Base-by-base conservation (phyloP, 2,329 filamentous ascomycete genomes). In the Teratosphaeria viscida region DNA sequence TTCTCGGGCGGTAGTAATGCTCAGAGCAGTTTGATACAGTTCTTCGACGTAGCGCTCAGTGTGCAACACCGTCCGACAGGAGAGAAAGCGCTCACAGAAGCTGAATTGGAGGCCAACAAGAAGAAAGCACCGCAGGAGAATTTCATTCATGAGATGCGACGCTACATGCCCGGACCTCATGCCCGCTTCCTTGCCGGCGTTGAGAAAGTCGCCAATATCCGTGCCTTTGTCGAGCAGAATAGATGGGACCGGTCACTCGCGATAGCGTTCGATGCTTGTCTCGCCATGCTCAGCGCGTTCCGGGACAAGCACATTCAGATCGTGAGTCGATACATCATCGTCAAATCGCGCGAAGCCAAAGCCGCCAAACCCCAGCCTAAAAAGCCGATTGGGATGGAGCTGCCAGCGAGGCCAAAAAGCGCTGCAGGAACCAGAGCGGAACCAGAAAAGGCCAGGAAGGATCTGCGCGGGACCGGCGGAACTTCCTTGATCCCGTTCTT, bases 301-400 rank as follows among this genome's bases (percentile, higher is more conserved):
- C 86, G 92, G 61, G 92, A 96, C 75, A 95, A 92, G 73, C 94
- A 99, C 73, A 96, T 99, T 68, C 89, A 90, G 72, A 92, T 99
- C 67, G 94, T 99, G 19, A 91, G 90, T 4, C 88, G 94, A 49
- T 99, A 97, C 77, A 95, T 99, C 73, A 88, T 99, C 68, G 79
- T 94, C 65, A 27, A 88, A 92, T 73, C 83, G 85, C 6, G 68
- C 66, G 59, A 60, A 14, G 64, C 63, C 34, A 67, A 67, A n/a
- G 55, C 53, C 81, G 47, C 64, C 35, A 65, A 66, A 37, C 64
- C 63, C 2, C 65, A 70, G 63, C 72, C 67, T 73, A 81, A 81
- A 66, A 65, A 71, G 63, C 72, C 67, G 74, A 86, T 86, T 56
- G 29, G 37, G 32, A 47, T 52, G 34, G 61, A 60, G 29, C 47